phyloP scores from a whole-genome alignment of 257 asterid genomes.

The Orobanche coerulescens region DNA sequence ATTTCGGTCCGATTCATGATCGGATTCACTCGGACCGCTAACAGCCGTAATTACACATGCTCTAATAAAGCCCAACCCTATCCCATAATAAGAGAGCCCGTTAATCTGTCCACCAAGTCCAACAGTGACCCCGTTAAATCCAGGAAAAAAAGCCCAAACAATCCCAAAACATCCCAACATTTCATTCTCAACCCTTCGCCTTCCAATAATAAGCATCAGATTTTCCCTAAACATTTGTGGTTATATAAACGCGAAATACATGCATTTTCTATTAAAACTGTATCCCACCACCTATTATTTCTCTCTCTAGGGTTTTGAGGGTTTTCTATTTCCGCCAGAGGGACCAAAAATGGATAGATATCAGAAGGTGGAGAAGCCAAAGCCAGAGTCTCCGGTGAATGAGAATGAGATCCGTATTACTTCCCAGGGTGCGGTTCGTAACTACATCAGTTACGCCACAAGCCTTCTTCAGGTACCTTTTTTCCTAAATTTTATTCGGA shows the following conservation, averaged over 20 bases:
- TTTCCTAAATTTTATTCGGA: not conserved
- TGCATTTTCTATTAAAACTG: no score
- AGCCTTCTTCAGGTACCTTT: constrained; percentile 67
- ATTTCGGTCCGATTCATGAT: no score
- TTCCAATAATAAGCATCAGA: no score
- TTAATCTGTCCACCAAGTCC: not conserved
- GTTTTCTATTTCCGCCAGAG: constrained; percentile 24
- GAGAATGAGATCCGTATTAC: constrained; percentile 98
- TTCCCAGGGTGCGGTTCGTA: constrained; percentile 74
- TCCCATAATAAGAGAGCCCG: no score
- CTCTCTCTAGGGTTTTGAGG: constrained; percentile 41
- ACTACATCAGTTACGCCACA: constrained; percentile 79
- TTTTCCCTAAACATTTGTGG: no score
- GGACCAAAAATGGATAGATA: constrained; percentile 64
- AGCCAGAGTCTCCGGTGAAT: constrained; percentile 64
- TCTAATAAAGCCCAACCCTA: no score
- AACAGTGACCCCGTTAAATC: no score
- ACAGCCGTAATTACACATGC: no score
- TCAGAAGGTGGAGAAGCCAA: constrained; percentile 80
- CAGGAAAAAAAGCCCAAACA: no score
- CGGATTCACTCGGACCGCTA: no score
- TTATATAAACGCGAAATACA: not conserved
- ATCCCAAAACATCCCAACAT: no score
- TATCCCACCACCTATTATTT: constrained; percentile 13
- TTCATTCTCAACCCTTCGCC: no score